Base-by-base conservation (phyloP, 306 rosid species). In the Acmispon strigosus region DNA sequence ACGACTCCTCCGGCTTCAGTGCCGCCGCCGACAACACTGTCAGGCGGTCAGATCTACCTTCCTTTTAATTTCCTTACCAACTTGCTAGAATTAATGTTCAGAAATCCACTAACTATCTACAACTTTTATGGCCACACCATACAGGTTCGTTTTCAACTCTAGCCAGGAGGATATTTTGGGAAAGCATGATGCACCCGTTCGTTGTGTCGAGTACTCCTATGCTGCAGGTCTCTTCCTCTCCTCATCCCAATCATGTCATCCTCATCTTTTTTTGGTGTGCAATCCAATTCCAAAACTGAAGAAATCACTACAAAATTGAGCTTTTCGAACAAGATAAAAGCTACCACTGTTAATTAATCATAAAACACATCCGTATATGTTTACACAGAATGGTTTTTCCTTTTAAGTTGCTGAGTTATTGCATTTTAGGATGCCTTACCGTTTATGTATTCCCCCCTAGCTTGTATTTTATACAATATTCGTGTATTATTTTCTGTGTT, bases 161-260 rank as follows among this genome's bases (percentile, higher is more conserved):
- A 91, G 81, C 47, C 91, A 94, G 82, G 96, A 91, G 75, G 99
- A 94, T 62, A 72, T 94, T 51, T 66, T 94, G 27, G 99, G 97
- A 62, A 86, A 58, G 82, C 97, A 94, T 37, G 97, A 91, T 49
- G 92, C 90, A 4, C 95, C 97, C 15, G 97, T 94, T 61, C 95
- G 99, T 32, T 94, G 95, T 70, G 84, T 94, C 11, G 96, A 94
- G 87, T 94, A 91, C 85, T 91, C 97, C 8, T 94, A 87, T 56
- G 92, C 95, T 1, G 89, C 96, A 83, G 96, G 99, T 89, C 27
- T 53, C 45, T 63, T 67, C 10, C 22, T 64, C 29, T 2, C 12
- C 39, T 9, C 50, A 0, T 22, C 37, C 37, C 24, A 19, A 19
- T 14, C 7, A 42, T 48, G 51, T 12, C 1, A 10, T 22, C 18